Evolutionary conservation across 805 yeast genomes (phyloP).

Genomic region (Kluyveromyces lactis): DNA sequence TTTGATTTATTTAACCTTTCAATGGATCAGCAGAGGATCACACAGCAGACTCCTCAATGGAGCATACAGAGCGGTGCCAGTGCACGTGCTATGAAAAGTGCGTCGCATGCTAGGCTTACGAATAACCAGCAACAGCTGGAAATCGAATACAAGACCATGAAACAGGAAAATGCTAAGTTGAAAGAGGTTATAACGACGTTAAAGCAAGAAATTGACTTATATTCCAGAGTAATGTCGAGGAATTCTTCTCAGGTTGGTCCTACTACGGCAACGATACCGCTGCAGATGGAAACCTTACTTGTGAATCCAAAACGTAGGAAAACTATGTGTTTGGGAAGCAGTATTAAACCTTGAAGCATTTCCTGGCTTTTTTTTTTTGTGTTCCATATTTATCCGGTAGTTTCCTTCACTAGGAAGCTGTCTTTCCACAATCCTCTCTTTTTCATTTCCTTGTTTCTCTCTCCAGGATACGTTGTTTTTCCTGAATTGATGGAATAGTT

Average conservation of each 20-base stretch:
- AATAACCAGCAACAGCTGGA: conserved; percentile 10
- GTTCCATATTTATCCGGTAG: too few relatives aligned
- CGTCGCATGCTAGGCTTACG: not conserved
- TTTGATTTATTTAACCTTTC: too few relatives aligned
- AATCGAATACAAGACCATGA: conserved; percentile 18
- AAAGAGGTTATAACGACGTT: conserved; percentile 17
- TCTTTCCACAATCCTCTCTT: too few relatives aligned
- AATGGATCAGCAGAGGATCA: conserved; percentile 3
- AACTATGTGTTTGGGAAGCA: conserved; percentile 3
- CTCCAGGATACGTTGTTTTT: too few relatives aligned
- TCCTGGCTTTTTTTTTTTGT: too few relatives aligned
- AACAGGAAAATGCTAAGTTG: conserved; percentile 20
- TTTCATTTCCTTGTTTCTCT: too few relatives aligned
- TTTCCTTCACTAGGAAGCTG: too few relatives aligned
- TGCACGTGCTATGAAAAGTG: conserved; percentile 1
- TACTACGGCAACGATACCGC: conserved; percentile 6
- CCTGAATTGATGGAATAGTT: too few relatives aligned
- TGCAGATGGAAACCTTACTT: conserved; percentile 13
- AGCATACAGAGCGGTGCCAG: conserved; percentile 4
- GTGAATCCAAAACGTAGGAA: conserved; percentile 16
- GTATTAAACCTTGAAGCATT: not conserved
- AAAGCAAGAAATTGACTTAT: conserved; percentile 19
- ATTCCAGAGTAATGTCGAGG: conserved; percentile 11
- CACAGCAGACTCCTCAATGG: conserved; percentile 3
- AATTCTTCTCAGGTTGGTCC: not conserved